Evolutionary conservation across 2,329 filamentous ascomycete species (phyloP), one percentile per base, ranked within the genome.

Genomic region (Apiospora arundinis): DNA sequence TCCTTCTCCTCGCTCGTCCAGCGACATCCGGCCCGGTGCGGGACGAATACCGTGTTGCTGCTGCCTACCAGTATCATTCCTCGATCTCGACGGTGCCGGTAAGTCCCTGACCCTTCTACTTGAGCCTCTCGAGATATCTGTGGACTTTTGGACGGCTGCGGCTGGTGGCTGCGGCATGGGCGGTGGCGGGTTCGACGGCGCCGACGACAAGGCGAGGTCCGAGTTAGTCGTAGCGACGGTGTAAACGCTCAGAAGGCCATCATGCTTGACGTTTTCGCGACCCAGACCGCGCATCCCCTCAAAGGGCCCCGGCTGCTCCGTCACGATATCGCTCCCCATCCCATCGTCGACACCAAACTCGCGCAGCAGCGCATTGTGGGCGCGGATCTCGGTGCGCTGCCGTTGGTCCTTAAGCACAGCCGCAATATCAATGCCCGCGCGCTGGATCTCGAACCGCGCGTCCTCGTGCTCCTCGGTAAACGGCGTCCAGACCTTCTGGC

Each of bases 351-450:
- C 21, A 0, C 76, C 78, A 68, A 74, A 78, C 52, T 70, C n/a
- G 8, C 66, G n/a, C 12, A 80, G 69, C 71, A 80, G 70, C 25
- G 46, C 73, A 21, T 77, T 70, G 32, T 80, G 79, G 16, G 79
- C 78, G 0, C 74, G 28, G 1, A 80, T n/a, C 1, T 67, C 56
- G 3, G 28, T 42, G 11, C 71, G 70, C 0, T 66, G 69, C 28
- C 73, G 48, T 2, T 76, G 74, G 1, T 42, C 49, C 4, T 71
- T 67, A 9, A 77, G 71, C 60, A 75, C 74, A 0, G 63, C 70
- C 11, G 70, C 70, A 5, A 80, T 75, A 46, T 79, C 77, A 68
- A 80, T 76, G 0, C 77, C 76, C 0, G 77, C 77, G 14, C 73
- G 71, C 60, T 70, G 72, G 68, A 74, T 67, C 72, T 75, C 75